phyloP scores from a whole-genome alignment of 139 green algal species.

The Coelastrella sp. region DNA sequence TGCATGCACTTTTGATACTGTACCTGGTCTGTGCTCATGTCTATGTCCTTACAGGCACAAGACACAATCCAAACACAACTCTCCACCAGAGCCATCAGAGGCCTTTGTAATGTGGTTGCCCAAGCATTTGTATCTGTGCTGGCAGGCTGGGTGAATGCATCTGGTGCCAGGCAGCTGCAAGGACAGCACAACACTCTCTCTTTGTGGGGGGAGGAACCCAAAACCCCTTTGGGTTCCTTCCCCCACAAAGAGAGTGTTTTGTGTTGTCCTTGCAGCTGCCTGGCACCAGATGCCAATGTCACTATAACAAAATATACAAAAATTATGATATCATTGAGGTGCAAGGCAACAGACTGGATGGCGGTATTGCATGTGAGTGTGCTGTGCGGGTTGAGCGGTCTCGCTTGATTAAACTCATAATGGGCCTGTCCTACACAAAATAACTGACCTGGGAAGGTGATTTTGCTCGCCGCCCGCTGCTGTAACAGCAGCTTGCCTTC shows the following conservation, averaged over 20 bases:
- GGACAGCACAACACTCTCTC: neutral
- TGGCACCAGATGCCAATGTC: neutral
- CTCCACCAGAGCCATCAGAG: neutral
- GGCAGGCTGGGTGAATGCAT: neutral
- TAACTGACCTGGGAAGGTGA: conserved; percentile 91
- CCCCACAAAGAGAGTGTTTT: neutral
- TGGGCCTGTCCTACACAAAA: neutral
- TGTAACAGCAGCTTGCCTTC: conserved; percentile 93
- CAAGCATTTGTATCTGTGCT: neutral
- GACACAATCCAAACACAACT: too few species aligned
- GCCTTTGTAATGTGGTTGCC: neutral
- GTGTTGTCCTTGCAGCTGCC: neutral
- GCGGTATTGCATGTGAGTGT: too few species aligned
- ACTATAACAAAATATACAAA: too few species aligned
- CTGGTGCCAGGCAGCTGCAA: neutral
- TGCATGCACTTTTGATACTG: too few species aligned
- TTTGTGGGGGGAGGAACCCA: neutral
- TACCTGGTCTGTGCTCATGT: too few species aligned
- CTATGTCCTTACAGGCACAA: too few species aligned
- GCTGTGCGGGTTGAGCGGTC: neutral
- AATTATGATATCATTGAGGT: too few species aligned
- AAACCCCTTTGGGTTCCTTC: neutral
- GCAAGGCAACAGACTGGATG: too few species aligned
- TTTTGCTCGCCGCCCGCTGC: conserved; percentile 88
- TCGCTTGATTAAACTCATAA: neutral